Evolutionary conservation across 257 asterid genomes (phyloP), one percentile per base, ranked within the genome.

Genomic region (Solanum okadae): DNA sequence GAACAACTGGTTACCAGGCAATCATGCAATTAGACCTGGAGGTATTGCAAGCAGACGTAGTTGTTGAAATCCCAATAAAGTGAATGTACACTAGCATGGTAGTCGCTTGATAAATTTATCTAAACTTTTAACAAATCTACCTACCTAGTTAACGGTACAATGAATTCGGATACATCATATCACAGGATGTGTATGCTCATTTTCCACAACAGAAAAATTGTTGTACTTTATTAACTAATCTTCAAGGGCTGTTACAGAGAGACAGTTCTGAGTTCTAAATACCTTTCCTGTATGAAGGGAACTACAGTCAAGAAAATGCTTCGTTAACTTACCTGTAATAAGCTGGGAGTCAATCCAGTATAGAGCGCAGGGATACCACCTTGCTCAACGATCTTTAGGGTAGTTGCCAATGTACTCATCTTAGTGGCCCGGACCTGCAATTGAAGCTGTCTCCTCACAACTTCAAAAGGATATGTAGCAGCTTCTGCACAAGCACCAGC

Each of bases 401-500:
- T 90, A 86, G 99, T 97, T 86, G 95, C 95, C 90, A 95, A 49
- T 6, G 98, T 94, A 88, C 98, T 93, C 96, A 95, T 93, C 90
- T 93, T 93, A 40, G 94, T 92, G 42, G 98, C 98, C 73, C 87
- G 91, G 79, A 94, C 95, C 92, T 97, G 99, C 99, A 97, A 93
- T 93, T 97, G 99, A 88, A 97, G 98, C 90, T 95, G 98, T 88
- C 99, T 94, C 92, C 99, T 94, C 88, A 97, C 96, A 85, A 97
- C 99, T 92, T 97, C 99, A 90, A 97, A 97, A 22, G 99, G 99
- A 91, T 97, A 97, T 9, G 99, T 96, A 86, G 98, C 98, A 89
- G 98, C 99, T 93, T 97, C 99, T 25, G 99, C 87, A 88, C 98
- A 96, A 23, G 96, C 98, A 89, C 99, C 99, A 75, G 99, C 98